These are phyloP conservation scores for Boletus rufocinnamomeus DNA, from an alignment of 768 basidiomycete genomes.

Conservation along the genomic window DNA sequence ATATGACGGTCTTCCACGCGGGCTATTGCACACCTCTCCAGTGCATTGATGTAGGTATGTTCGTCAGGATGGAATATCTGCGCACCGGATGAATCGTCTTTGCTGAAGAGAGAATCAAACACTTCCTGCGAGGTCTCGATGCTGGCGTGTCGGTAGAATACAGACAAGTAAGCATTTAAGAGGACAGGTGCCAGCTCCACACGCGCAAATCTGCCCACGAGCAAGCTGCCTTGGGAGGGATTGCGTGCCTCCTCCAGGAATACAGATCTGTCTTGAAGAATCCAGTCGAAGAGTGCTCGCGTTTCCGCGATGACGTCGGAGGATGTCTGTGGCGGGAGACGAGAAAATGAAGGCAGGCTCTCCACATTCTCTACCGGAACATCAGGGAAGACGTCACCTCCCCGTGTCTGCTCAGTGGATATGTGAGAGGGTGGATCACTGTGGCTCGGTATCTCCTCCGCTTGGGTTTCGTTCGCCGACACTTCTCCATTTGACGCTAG, in stretches of 20 bases:
- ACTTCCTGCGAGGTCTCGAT: conserved; percentile 49
- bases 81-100: conserved; percentile 19
- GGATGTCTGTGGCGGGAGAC: conserved; percentile 69
- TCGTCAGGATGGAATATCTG: conserved; percentile 47
- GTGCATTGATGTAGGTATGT: conserved; percentile 59
- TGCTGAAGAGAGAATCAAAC: conserved; percentile 53
- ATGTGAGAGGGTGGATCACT: background rate
- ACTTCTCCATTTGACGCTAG: background rate
- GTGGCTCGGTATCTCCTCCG: background rate
- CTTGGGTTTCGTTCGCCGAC: conserved; percentile 5
- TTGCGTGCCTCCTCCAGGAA: background rate
- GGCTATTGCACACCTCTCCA: conserved; percentile 62
- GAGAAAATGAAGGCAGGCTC: conserved; percentile 36
- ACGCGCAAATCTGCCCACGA: conserved; percentile 48
- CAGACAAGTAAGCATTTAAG: conserved; percentile 79
- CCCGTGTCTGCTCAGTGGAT: conserved; percentile 7
- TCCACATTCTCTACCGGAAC: conserved; percentile 5
- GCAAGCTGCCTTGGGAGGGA: conserved; percentile 10
- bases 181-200: conserved; percentile 64
- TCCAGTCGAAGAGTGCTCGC: conserved; percentile 60
- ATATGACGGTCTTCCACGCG: conserved; percentile 45
- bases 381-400: conserved; percentile 2
- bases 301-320: conserved; percentile 75
- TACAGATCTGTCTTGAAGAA: conserved; percentile 46
- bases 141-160: conserved; percentile 61